These are phyloP conservation scores for Irpex lacteus DNA, from an alignment of 1,284 basidiomycete species.

Conservation along the genomic window DNA sequence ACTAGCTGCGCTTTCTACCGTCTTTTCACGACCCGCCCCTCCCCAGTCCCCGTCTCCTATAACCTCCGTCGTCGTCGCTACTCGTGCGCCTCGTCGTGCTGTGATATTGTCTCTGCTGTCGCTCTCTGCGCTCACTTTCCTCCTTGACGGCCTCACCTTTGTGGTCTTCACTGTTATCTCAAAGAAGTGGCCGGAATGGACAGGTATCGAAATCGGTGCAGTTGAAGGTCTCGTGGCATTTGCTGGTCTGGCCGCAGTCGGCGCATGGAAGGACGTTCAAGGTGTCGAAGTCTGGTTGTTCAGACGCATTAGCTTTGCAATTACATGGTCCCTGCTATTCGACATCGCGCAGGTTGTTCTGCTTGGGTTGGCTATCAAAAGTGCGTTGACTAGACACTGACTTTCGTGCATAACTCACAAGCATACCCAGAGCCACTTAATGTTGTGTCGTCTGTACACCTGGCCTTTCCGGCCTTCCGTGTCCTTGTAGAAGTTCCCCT, in stretches of 20 bases:
- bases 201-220: conserved; percentile 68
- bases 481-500: conserved; percentile 60
- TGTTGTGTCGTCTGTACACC: conserved; percentile 50
- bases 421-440: conserved; percentile 30
- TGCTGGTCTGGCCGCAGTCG: conserved; percentile 64
- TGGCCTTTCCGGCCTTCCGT: conserved; percentile 63
- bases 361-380: conserved; percentile 43
- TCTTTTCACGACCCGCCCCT: conserved; percentile 45
- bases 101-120: conserved; percentile 69
- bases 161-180: conserved; percentile 60
- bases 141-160: conserved; percentile 79
- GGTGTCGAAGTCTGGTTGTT: conserved; percentile 70
- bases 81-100: conserved; percentile 65
- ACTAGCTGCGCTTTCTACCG: conserved; percentile 55
- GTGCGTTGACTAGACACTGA: conserved; percentile 33
- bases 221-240: conserved; percentile 67
- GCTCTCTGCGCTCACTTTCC: conserved; percentile 76
- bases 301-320: conserved; percentile 51
- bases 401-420: background rate
- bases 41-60: conserved; percentile 60
- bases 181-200: conserved; percentile 59
- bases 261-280: conserved; percentile 72
- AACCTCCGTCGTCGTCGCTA: conserved; percentile 71
- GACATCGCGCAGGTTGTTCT: conserved; percentile 60
- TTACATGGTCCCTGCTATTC: conserved; percentile 50